These are phyloP conservation scores for Leishmania tarentolae DNA, from an alignment of 208 protist genomes.

Conservation along the genomic window DNA sequence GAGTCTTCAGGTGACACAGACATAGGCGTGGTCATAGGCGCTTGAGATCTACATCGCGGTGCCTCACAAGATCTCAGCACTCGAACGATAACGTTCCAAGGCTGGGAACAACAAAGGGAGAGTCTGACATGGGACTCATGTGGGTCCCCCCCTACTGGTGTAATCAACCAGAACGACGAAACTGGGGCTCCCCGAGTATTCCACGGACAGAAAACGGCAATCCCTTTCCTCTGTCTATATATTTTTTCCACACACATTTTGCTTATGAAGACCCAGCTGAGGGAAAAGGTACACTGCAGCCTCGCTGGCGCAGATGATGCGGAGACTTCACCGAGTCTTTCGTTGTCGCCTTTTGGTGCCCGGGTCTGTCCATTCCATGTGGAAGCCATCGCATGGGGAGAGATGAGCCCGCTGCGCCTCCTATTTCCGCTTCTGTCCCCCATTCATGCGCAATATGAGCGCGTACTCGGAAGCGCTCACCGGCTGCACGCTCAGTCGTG, in stretches of 20 bases:
- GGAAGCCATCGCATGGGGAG: neutral
- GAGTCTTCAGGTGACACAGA: neutral
- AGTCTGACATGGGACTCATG: neutral
- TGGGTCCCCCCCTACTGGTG: neutral
- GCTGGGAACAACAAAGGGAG: neutral
- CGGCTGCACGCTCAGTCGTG: conserved; percentile 79
- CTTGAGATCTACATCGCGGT: neutral
- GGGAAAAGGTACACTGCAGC: no score
- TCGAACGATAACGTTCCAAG: neutral
- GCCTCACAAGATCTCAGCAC: neutral
- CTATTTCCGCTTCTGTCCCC: neutral
- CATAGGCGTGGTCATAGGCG: neutral
- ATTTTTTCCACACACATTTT: neutral
- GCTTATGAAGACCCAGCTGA: neutral
- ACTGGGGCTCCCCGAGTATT: neutral
- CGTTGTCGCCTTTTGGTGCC: neutral
- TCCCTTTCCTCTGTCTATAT: neutral
- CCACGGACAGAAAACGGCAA: neutral
- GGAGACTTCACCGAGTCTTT: neutral
- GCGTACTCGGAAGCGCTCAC: conserved; percentile 63
- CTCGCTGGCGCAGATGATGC: neutral
- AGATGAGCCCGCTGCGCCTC: neutral
- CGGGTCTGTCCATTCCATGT: no score
- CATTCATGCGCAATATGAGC: conserved; percentile 52
- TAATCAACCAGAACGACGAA: neutral